Evolutionary conservation across 2,329 filamentous ascomycete genomes (phyloP).

Genomic region (Talaromyces piceae): DNA sequence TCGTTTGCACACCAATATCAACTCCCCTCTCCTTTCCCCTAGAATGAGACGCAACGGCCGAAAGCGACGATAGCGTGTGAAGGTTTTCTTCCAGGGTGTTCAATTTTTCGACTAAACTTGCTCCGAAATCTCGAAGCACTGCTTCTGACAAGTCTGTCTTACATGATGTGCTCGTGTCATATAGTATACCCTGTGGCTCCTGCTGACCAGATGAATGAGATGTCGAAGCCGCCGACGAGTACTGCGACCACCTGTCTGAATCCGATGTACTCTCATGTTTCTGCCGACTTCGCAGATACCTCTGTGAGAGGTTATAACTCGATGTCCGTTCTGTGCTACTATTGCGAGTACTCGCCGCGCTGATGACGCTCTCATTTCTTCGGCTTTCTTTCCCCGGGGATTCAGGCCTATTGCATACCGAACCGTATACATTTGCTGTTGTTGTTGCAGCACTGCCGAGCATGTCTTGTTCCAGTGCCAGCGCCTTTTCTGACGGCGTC

Average conservation of each 20-base stretch:
- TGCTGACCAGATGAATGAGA: not conserved
- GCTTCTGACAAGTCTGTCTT: not conserved
- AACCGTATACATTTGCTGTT: not conserved
- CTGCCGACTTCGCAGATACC: not conserved
- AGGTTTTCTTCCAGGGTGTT: slow-evolving; percentile 5
- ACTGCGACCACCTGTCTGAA: not conserved
- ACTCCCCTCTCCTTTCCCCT: not conserved
- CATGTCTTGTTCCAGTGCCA: not conserved
- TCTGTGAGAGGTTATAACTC: not conserved
- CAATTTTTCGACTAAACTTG: not conserved
- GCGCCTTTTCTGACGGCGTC: not conserved
- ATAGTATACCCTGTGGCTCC: not conserved
- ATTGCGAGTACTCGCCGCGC: slow-evolving; percentile 1
- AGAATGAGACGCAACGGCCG: not conserved
- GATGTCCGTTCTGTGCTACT: not conserved
- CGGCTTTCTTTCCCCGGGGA: not conserved
- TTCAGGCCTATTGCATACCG: not conserved
- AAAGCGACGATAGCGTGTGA: not conserved
- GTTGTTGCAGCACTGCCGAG: not conserved
- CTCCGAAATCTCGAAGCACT: not conserved
- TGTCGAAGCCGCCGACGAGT: not conserved
- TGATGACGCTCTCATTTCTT: not conserved
- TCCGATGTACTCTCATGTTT: not conserved
- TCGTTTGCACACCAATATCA: not conserved
- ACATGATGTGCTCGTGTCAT: too few species aligned